Base-by-base conservation (phyloP, 345 rosid species). In the Mercurialis annua region DNA sequence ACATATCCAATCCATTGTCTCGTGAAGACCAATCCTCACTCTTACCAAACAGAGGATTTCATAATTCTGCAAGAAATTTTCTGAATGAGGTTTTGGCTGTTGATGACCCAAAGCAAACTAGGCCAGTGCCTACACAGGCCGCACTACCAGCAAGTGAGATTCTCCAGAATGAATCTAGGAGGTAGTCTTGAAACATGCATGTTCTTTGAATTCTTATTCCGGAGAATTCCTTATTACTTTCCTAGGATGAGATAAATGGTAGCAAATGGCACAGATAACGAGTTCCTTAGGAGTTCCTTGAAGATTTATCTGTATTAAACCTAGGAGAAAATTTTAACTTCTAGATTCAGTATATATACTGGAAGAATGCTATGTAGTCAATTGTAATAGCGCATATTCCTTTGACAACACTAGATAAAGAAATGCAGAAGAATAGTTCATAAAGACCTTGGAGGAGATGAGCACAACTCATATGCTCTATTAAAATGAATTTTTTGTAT, bases 21-120 rank as follows among this genome's bases (percentile, higher is more conserved):
- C 75, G 42, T 65, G 78, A 77, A 73, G 81, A 82, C 44, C 68
- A 54, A 62, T 67, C 76, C 43, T 60, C 77, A 65, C 73, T 64
- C 59, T 54, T 75, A 46, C 54, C 88, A 48, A 64, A 68, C 53
- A 63, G 62, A 33, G 71, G 68, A 50, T 71, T 76, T 49, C 43
- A 76, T 66, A 68, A 56, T 77, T 58, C 74, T 59, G 64, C 64
- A 48, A 74, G 66, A 56, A 69, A 72, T 70, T 59, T 42, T 67
- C 38, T 8, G 20, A 58, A 47, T 67, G 81, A 80, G 60, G 70
- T 47, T 65, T 71, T 68, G 53, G 77, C 81, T 68, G 76, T 69
- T 40, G 81, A 78, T 75, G 79, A 33, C 58, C 79, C 85, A 58
- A 84, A 79, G 66, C 73, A 76, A 67, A 76, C 71, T 59, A 81